These are phyloP conservation scores for Paspalum notatum DNA, from an alignment of 176 grass and related monocot genomes.

Conservation along the genomic window DNA sequence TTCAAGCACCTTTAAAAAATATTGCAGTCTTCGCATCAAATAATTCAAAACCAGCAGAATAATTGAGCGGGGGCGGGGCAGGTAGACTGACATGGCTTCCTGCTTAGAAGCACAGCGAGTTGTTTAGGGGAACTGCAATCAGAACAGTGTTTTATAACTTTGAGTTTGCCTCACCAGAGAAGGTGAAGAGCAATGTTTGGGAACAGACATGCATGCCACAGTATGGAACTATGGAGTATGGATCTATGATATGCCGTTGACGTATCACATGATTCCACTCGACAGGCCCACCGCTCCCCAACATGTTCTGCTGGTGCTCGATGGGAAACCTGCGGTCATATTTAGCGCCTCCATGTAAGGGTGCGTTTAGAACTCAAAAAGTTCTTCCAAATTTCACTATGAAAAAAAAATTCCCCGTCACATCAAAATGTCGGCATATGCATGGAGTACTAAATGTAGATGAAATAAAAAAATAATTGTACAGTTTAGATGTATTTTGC, in stretches of 20 bases:
- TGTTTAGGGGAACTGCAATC: constrained; percentile 6
- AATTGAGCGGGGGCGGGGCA: constrained; percentile 23
- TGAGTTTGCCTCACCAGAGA: not conserved
- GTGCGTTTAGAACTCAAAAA: too few species aligned
- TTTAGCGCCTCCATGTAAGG: not conserved
- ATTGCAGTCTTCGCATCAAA: not conserved
- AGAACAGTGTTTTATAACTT: not conserved
- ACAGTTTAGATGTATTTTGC: too few species aligned
- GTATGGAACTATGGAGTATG: not conserved
- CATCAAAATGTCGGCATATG: too few species aligned
- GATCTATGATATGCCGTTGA: not conserved
- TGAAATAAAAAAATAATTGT: too few species aligned
- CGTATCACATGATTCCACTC: constrained; percentile 14
- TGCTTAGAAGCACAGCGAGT: not conserved
- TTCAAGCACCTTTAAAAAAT: not conserved
- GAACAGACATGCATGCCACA: constrained; percentile 7
- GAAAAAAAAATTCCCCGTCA: too few species aligned
- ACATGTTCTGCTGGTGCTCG: not conserved
- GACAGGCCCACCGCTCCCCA: not conserved
- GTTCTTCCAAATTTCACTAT: too few species aligned
- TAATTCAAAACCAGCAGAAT: not conserved
- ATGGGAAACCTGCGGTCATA: not conserved
- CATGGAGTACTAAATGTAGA: too few species aligned
- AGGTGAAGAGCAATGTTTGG: constrained; percentile 19
- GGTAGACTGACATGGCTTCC: constrained; percentile 14